Percentiles rank a stretch among this genome's conserved stretches.
Evolutionary conservation across 1,284 basidiomycete genomes (phyloP).

Genomic region (Peniophora sp.): DNA sequence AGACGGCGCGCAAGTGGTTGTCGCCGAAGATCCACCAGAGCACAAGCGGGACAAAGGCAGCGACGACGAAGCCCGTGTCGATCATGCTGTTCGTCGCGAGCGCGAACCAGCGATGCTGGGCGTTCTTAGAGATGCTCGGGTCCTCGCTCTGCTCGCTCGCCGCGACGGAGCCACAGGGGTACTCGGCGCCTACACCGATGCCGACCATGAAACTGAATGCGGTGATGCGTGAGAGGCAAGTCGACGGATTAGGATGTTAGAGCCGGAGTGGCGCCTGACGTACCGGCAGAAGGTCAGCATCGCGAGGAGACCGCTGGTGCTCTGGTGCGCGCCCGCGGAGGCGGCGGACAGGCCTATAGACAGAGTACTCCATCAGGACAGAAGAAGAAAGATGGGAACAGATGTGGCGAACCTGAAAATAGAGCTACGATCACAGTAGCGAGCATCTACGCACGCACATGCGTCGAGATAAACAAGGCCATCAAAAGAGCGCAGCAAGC

Average conservation of each 20-base stretch:
- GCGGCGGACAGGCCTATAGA: slow-evolving; percentile 63
- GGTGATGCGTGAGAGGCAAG: not conserved
- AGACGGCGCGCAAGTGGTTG: slow-evolving; percentile 76
- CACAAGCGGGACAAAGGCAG: slow-evolving; percentile 80
- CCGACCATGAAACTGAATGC: slow-evolving; percentile 63
- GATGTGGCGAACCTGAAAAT: slow-evolving; percentile 42
- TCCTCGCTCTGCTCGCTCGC: slow-evolving; percentile 89
- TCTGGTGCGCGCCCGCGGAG: slow-evolving; percentile 73
- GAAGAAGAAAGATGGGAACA: too few species aligned
- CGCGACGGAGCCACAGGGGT: slow-evolving; percentile 89
- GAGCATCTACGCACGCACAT: slow-evolving; percentile 45
- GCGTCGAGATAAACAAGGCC: not conserved
- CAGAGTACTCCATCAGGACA: too few species aligned
- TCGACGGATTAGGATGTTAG: not conserved
- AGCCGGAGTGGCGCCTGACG: slow-evolving; percentile 11
- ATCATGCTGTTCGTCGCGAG: slow-evolving; percentile 88
- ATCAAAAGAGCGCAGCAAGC: not conserved
- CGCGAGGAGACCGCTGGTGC: slow-evolving; percentile 59
- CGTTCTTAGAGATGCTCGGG: slow-evolving; percentile 63
- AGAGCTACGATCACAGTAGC: slow-evolving; percentile 74
- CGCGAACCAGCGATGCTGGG: slow-evolving; percentile 82
- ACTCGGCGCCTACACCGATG: slow-evolving; percentile 84
- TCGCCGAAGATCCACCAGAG: slow-evolving; percentile 84
- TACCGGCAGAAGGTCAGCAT: slow-evolving; percentile 80
- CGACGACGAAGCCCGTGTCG: slow-evolving; percentile 80